Evolutionary conservation across 2,329 filamentous ascomycete genomes (phyloP).

Genomic region (Thelonectria discophora): DNA sequence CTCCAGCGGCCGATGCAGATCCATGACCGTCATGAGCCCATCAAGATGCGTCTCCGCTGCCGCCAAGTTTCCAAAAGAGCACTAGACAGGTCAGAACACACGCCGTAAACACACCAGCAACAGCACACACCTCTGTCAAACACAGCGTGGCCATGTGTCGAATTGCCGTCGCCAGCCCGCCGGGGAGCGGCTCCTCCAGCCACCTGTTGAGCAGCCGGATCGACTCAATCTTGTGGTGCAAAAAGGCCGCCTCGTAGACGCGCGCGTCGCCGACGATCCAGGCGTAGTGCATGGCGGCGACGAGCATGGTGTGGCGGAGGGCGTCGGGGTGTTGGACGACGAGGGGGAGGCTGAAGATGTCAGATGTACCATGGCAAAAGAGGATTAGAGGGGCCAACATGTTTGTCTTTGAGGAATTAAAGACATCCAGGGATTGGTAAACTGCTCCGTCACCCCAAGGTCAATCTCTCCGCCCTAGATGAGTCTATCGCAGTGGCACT

Average conservation of each 20-base stretch:
- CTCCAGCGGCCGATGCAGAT: constrained; percentile 28
- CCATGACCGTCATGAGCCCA: constrained; percentile 29
- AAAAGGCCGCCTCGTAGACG: constrained; percentile 31
- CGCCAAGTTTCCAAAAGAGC: constrained; percentile 29
- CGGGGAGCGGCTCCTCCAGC: constrained; percentile 20
- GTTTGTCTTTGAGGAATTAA: constrained; percentile 13
- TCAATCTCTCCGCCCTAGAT: neutral
- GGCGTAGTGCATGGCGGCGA: constrained; percentile 35
- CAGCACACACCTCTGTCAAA: constrained; percentile 27
- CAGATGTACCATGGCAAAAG: too few relatives aligned
- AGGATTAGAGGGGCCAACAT: too few relatives aligned
- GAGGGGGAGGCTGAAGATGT: constrained; percentile 22
- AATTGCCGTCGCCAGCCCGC: constrained; percentile 30
- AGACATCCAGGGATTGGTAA: constrained; percentile 25
- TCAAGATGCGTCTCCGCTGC: constrained; percentile 34
- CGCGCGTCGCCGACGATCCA: constrained; percentile 33
- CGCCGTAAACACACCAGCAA: neutral
- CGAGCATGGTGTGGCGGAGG: constrained; percentile 32
- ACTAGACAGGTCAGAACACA: constrained; percentile 11
- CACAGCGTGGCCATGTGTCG: constrained; percentile 33
- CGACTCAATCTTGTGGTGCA: constrained; percentile 35
- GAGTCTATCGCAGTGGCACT: neutral
- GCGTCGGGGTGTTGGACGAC: constrained; percentile 33
- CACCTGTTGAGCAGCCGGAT: constrained; percentile 33
- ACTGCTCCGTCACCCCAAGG: constrained; percentile 19